Conservation (phyloP, 352 stramenopile genomes). For the Phytophthora boehmeriae region DNA sequence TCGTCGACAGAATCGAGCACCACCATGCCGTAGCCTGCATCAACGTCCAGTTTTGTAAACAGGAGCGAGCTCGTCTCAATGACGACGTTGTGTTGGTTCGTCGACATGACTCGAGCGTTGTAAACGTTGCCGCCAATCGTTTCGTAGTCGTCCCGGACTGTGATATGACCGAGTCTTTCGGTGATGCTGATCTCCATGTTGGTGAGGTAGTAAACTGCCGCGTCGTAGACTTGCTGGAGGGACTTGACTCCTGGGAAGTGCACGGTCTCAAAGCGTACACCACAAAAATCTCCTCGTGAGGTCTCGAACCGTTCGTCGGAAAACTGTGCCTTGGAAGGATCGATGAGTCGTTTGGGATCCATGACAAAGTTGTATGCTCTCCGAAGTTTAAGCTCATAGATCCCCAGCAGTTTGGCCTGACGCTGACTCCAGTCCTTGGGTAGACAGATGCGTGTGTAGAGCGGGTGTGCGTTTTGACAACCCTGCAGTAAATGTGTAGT, state of each 20-base stretch:
- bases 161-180: constrained; percentile 31
- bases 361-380: constrained; percentile 27
- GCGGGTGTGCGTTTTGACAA: constrained; percentile 16
- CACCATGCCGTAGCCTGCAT: constrained; percentile 21
- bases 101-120: constrained; percentile 22
- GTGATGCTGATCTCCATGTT: constrained; percentile 49
- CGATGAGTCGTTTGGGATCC: constrained; percentile 8
- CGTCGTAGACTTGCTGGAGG: constrained; percentile 40
- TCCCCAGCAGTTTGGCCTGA: constrained; percentile 9
- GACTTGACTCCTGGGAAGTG: constrained; percentile 33
- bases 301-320: constrained; percentile 32
- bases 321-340: constrained; percentile 21
- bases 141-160: constrained; percentile 33
- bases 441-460: constrained; percentile 29
- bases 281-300: constrained; percentile 28
- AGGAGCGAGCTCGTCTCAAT: constrained; percentile 36
- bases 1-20: constrained; percentile 42
- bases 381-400: constrained; percentile 15
- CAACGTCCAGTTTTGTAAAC: constrained; percentile 29
- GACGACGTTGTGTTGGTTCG: constrained; percentile 16
- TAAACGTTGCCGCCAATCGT: constrained; percentile 18
- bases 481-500: constrained; percentile 4
- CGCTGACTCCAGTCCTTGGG: constrained; percentile 14
- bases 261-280: constrained; percentile 27
- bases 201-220: constrained; percentile 36